Conservation (phyloP, 2,329 filamentous ascomycete species). For the Emmonsiellopsis sp. region DNA sequence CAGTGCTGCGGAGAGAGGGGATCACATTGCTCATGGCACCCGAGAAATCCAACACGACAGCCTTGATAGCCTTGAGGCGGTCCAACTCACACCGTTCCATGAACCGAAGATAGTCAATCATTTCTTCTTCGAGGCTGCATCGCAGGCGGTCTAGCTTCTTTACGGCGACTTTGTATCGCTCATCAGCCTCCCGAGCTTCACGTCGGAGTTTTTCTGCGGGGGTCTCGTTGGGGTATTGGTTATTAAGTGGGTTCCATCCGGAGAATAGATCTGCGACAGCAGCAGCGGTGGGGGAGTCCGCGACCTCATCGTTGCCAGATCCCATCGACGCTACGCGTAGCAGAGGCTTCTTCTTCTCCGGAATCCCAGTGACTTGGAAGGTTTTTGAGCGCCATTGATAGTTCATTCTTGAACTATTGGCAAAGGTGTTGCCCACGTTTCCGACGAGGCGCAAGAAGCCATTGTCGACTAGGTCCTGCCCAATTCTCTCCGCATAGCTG, state of each 20-base stretch:
- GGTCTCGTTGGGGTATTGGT: constrained; percentile 85
- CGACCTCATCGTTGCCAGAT: constrained; percentile 45
- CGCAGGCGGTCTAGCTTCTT: constrained; percentile 80
- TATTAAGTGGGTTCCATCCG: constrained; percentile 89
- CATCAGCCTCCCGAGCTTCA: constrained; percentile 82
- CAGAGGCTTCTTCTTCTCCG: constrained; percentile 71
- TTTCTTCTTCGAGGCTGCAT: constrained; percentile 91
- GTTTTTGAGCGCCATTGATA: constrained; percentile 95
- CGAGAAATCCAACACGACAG: constrained; percentile 93
- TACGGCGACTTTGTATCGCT: constrained; percentile 82
- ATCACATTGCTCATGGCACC: constrained; percentile 97
- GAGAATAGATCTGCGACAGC: constrained; percentile 81
- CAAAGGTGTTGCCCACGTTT: constrained; percentile 89
- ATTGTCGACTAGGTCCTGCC: constrained; percentile 78
- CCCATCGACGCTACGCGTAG: constrained; percentile 66
- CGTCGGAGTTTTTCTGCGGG: constrained; percentile 74
- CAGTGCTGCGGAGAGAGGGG: constrained; percentile 84
- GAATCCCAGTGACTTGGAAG: constrained; percentile 77
- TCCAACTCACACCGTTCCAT: constrained; percentile 96
- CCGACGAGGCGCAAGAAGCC: constrained; percentile 86
- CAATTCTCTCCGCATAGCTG: constrained; percentile 86
- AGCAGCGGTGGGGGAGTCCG: constrained; percentile 73
- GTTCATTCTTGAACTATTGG: constrained; percentile 93
- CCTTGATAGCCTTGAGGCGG: constrained; percentile 94
- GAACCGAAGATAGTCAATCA: constrained; percentile 85